phyloP scores from a whole-genome alignment of 2,329 filamentous ascomycete genomes.

The Plenodomus biglobosus region DNA sequence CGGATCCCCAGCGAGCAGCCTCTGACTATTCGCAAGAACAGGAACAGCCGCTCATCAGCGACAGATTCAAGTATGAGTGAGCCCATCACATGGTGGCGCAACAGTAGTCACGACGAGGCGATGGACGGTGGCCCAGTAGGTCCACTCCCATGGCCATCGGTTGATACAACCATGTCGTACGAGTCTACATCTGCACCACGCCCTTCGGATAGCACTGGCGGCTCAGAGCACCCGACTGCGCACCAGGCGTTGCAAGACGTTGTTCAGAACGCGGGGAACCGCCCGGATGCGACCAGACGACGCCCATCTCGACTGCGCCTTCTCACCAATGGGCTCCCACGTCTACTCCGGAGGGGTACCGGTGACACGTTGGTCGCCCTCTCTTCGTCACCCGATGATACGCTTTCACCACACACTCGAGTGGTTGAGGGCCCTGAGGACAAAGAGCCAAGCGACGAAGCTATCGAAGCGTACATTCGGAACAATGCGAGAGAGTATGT shows the following conservation, averaged over 20 bases:
- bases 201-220: not conserved
- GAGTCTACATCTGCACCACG: not conserved
- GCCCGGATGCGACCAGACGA: slow-evolving; percentile 10
- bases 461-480: slow-evolving; percentile 15
- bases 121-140: slow-evolving; percentile 6
- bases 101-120: slow-evolving; percentile 14
- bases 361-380: slow-evolving; percentile 13
- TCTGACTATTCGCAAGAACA: slow-evolving; percentile 38
- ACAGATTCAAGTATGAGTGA: slow-evolving; percentile 28
- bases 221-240: slow-evolving; percentile 7
- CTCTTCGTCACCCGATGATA: not conserved
- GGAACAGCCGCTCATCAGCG: slow-evolving; percentile 32
- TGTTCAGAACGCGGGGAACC: slow-evolving; percentile 2
- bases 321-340: slow-evolving; percentile 21
- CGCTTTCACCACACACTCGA: slow-evolving; percentile 2
- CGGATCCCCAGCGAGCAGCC: slow-evolving; percentile 32
- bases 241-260: slow-evolving; percentile 13
- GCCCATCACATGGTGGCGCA: slow-evolving; percentile 13
- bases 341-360: slow-evolving; percentile 23
- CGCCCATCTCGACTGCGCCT: slow-evolving; percentile 22
- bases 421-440: not conserved
- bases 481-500: slow-evolving; percentile 22
- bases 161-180: slow-evolving; percentile 8
- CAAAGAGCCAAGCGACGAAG: slow-evolving; percentile 8
- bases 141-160: slow-evolving; percentile 14